Conservation (phyloP, 1,139 yeast species). For the Ashbya aceris region DNA sequence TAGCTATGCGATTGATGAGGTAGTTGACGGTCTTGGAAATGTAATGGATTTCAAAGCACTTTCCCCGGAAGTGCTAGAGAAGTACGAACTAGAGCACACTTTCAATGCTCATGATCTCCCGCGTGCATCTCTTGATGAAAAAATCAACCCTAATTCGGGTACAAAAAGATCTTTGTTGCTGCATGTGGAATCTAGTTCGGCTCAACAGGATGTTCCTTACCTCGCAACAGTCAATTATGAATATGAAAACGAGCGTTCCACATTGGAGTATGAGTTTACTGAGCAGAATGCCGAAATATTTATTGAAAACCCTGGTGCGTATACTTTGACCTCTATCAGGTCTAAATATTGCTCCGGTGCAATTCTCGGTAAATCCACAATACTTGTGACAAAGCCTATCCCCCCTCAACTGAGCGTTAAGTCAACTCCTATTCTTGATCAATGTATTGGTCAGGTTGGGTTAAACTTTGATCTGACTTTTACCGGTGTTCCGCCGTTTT, state of each 20-base stretch:
- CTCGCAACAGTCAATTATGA: constrained; percentile 35
- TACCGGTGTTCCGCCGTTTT: constrained; percentile 77
- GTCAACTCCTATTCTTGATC: constrained; percentile 61
- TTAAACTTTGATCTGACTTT: constrained; percentile 58
- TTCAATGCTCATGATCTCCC: constrained; percentile 62
- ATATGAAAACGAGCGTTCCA: constrained; percentile 29
- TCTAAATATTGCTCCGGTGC: constrained; percentile 62
- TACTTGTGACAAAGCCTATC: constrained; percentile 41
- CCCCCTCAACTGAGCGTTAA: constrained; percentile 46
- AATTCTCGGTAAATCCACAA: constrained; percentile 38
- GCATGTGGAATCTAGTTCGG: constrained; percentile 23
- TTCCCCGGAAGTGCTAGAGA: constrained; percentile 10
- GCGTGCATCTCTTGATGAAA: constrained; percentile 34
- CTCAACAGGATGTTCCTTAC: constrained; percentile 36
- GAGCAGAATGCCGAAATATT: constrained; percentile 24
- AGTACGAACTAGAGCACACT: constrained; percentile 42
- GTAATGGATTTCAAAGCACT: constrained; percentile 39
- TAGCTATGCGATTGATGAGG: constrained; percentile 54
- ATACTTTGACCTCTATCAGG: constrained; percentile 41
- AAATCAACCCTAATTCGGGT: constrained; percentile 32
- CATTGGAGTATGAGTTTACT: constrained; percentile 33
- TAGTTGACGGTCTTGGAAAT: constrained; percentile 73
- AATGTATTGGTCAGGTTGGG: constrained; percentile 90
- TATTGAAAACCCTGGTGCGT: constrained; percentile 54
- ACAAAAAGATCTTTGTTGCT: constrained; percentile 38